phyloP scores from a whole-genome alignment of 495 filamentous ascomycete genomes.

The Apiosordaria backusii region DNA sequence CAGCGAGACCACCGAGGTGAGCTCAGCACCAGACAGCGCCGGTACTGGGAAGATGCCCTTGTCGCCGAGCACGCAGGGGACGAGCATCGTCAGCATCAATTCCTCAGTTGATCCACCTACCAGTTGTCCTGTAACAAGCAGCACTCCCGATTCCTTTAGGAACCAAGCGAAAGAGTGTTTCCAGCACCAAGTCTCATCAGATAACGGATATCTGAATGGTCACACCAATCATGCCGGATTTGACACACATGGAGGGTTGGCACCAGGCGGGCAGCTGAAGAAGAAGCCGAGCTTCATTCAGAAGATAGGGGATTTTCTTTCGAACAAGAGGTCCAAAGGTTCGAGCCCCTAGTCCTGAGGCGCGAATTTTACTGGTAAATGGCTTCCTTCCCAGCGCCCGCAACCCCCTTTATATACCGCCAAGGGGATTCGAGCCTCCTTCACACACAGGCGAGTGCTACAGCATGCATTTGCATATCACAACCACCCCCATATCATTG shows the following conservation, averaged over 20 bases:
- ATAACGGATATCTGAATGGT: conserved; percentile 15
- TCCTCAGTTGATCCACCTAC: conserved; percentile 39
- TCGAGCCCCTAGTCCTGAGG: neutral
- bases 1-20: conserved; percentile 52
- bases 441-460: neutral
- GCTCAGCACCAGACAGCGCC: conserved; percentile 49
- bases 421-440: neutral
- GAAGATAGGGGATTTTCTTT: conserved; percentile 10
- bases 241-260: conserved; percentile 27
- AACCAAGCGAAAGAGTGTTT: conserved; percentile 20
- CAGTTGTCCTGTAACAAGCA: neutral
- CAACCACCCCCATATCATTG: neutral
- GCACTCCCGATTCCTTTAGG: conserved; percentile 22
- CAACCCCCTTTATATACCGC: neutral
- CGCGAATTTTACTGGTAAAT: too few species aligned
- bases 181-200: conserved; percentile 2
- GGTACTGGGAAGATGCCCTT: conserved; percentile 55
- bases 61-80: conserved; percentile 57
- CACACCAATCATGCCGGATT: conserved; percentile 27
- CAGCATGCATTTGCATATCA: neutral
- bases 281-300: conserved; percentile 49
- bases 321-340: neutral
- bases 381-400: too few species aligned
- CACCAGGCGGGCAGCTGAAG: conserved; percentile 34
- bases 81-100: conserved; percentile 53